Evolutionary conservation across 169 alveolate genomes (phyloP).

Genomic region (Plasmodium chabaudi): DNA sequence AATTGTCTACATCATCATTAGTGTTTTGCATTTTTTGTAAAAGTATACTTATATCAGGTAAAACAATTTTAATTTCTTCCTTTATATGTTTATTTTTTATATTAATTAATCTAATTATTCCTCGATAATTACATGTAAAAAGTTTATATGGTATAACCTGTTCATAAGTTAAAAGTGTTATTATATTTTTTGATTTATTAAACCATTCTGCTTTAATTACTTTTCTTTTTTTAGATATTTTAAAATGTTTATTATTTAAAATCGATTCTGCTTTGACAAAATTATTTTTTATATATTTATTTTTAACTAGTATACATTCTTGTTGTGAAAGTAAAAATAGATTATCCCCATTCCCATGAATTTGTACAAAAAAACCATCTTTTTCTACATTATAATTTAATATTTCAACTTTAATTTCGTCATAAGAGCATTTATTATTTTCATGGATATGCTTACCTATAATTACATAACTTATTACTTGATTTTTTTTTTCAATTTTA

Average conservation of each 20-base stretch:
- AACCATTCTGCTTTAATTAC: constrained; percentile 72
- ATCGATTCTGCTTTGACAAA: constrained; percentile 10
- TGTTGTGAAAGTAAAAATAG: constrained; percentile 39
- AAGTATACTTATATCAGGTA: constrained; percentile 30
- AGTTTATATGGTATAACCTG: background rate
- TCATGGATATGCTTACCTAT: constrained; percentile 44
- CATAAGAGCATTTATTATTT: constrained; percentile 29
- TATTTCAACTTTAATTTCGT: constrained; percentile 49
- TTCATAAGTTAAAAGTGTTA: constrained; percentile 55
- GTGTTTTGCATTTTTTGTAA: constrained; percentile 16
- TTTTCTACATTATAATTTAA: constrained; percentile 37
- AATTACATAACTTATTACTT: constrained; percentile 25
- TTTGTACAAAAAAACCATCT: constrained; percentile 56
- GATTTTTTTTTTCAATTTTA: background rate
- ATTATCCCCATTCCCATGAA: constrained; percentile 39
- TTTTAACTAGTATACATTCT: constrained; percentile 36
- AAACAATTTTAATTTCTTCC: constrained; percentile 49
- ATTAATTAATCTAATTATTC: constrained; percentile 44
- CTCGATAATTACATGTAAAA: background rate
- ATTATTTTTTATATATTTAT: constrained; percentile 13
- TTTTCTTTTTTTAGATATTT: constrained; percentile 33
- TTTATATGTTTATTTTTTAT: background rate
- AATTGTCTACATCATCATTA: background rate
- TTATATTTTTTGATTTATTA: constrained; percentile 20
- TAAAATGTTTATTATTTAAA: constrained; percentile 18